Base-by-base conservation (phyloP, 2,329 filamentous ascomycete species). In the Trichoderma sp. region DNA sequence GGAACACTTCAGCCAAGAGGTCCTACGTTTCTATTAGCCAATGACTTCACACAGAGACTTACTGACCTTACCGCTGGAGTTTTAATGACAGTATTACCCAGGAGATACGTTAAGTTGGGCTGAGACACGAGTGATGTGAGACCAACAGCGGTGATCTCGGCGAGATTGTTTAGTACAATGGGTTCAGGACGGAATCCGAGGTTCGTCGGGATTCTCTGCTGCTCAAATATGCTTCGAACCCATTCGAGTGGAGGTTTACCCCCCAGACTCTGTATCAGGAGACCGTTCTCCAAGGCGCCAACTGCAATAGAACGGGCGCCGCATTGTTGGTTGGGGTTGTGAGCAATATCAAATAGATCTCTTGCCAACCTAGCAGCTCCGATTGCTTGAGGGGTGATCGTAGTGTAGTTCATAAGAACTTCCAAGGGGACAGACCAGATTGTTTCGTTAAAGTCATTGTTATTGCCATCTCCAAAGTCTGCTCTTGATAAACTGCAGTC, bases 401-500 rank as follows among this genome's bases (percentile, higher is more conserved):
- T n/a, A 7, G 47, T 17, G 11, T 65, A 65, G 5, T 65, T 50
- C 23, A 43, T 13, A 1, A 70, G 61, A n/a, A 47, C 68, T 1
- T 34, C 23, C 1, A 65, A 61, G 15, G 61, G 47, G 7, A 57
- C 28, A 17, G 68, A 70, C 68, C 59, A 58, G 9, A 65, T 65
- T 6, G 68, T 57, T 4, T 26, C 68, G 6, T 70, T 70, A 12
- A 70, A 70, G 47, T 65, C 68, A 20, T 70, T 70, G 39, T 70
- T 70, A 7, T 65, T 43, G 32, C 47, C 47, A 6, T 30, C 17
- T 2, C 57, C 61, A 26, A 57, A 7, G n/a, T 70, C 50, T 9
- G 15, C 13, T 11, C 68, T 34, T 6, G 68, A 47, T 7, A 70
- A 23, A 9, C 68, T 70, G 50, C 68, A 65, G 20, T 70, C 68